A percentile compares a stretch with the other conserved stretches of the same genome.
phyloP scores from a whole-genome alignment of 352 stramenopile genomes.

The Phytophthora pluvialis region DNA sequence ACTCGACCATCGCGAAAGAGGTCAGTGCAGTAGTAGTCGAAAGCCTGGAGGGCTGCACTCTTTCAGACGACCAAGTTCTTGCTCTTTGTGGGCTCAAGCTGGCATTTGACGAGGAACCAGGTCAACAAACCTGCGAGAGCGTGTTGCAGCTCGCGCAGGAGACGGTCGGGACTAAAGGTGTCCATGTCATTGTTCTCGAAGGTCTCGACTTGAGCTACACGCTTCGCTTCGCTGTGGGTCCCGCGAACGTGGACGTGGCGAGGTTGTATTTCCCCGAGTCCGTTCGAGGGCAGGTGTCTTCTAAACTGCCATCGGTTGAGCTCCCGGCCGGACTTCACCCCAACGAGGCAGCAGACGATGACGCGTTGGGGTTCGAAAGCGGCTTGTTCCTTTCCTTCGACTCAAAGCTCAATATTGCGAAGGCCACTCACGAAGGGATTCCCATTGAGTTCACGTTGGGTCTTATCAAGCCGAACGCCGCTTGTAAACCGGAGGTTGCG shows the following conservation, averaged over 20 bases:
- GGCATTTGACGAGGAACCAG: slow-evolving; percentile 2
- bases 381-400: slow-evolving; percentile 51
- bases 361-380: slow-evolving; percentile 47
- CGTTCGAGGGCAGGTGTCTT: slow-evolving; percentile 43
- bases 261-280: slow-evolving; percentile 57
- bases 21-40: slow-evolving; percentile 37
- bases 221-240: slow-evolving; percentile 48
- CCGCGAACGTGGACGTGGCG: slow-evolving; percentile 38
- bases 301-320: slow-evolving; percentile 25
- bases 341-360: slow-evolving; percentile 28
- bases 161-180: slow-evolving; percentile 17
- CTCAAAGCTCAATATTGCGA: slow-evolving; percentile 10
- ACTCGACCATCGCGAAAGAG: slow-evolving; percentile 37
- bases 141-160: slow-evolving; percentile 21
- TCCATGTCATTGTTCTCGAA: slow-evolving; percentile 47
- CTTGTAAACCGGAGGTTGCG: slow-evolving; percentile 36
- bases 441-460: slow-evolving; percentile 51
- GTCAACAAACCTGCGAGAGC: slow-evolving; percentile 14
- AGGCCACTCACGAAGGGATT: slow-evolving; percentile 13
- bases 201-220: slow-evolving; percentile 47
- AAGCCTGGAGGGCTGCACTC: background rate
- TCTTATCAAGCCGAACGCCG: slow-evolving; percentile 71
- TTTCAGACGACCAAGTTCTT: slow-evolving; percentile 24
- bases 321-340: slow-evolving; percentile 25
- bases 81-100: slow-evolving; percentile 27